Percentiles rank a stretch among this genome's conserved stretches.
phyloP scores from a whole-genome alignment of 2,329 filamentous ascomycete genomes.

The Aureobasidium namibiae region DNA sequence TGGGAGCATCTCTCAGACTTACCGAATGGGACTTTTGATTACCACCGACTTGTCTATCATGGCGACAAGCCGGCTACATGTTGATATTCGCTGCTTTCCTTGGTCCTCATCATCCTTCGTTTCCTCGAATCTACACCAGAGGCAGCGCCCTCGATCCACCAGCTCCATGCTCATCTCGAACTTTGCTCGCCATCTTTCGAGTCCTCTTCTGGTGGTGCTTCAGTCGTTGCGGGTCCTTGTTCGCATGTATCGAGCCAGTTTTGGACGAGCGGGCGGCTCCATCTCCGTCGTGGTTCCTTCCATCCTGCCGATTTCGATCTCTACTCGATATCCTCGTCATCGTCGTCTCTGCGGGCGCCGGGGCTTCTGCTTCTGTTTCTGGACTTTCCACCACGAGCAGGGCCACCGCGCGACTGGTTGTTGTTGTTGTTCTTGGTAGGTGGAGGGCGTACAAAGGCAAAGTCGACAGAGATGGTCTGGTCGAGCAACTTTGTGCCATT shows the following conservation, averaged over 20 bases:
- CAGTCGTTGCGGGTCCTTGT: background rate
- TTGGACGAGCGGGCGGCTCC: background rate
- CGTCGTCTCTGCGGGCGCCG: constrained; percentile 27
- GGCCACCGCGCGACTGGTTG: constrained; percentile 23
- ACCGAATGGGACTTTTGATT: constrained; percentile 2
- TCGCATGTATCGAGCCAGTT: background rate
- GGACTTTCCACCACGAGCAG: constrained; percentile 20
- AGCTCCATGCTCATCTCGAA: background rate
- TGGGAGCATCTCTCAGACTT: background rate
- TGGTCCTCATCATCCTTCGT: background rate
- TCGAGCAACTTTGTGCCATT: constrained; percentile 70
- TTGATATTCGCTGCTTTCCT: background rate
- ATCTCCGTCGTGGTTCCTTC: background rate
- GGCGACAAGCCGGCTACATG: constrained; percentile 1
- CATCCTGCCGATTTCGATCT: too few relatives aligned
- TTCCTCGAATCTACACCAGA: background rate
- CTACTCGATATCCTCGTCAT: constrained; percentile 20
- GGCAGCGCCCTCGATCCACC: background rate
- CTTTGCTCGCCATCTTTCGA: background rate
- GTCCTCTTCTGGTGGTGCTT: background rate
- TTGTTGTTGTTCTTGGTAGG: constrained; percentile 46
- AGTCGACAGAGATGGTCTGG: constrained; percentile 73
- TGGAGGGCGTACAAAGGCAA: constrained; percentile 75
- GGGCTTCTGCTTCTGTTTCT: constrained; percentile 38
- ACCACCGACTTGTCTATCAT: constrained; percentile 5